These are phyloP conservation scores for Cryphonectria carpinicola DNA, from an alignment of 2,329 filamentous ascomycete genomes.

Conservation along the genomic window DNA sequence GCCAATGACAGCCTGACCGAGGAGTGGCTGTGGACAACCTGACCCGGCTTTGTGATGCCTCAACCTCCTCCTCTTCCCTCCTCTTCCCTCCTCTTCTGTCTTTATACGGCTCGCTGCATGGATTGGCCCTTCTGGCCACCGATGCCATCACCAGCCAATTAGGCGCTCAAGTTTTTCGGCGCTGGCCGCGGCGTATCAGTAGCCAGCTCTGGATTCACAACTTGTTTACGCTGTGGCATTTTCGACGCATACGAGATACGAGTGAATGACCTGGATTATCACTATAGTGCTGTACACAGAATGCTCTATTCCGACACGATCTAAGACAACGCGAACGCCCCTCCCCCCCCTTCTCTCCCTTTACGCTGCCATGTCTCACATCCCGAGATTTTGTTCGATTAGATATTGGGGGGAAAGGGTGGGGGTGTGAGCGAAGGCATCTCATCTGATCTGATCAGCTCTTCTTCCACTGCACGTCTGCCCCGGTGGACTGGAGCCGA, in stretches of 20 bases:
- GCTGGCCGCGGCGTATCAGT: neutral
- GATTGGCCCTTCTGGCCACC: neutral
- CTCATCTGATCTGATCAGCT: neutral
- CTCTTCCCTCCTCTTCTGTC: neutral
- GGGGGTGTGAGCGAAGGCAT: neutral
- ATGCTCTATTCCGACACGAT: neutral
- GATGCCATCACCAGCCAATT: neutral
- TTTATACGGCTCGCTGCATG: neutral
- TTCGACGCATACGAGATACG: neutral
- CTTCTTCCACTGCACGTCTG: neutral
- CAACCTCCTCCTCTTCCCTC: neutral
- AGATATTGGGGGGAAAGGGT: too few relatives aligned
- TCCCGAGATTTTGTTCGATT: neutral
- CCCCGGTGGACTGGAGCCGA: conserved; percentile 7
- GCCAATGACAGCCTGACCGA: conserved; percentile 35
- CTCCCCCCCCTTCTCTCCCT: too few relatives aligned
- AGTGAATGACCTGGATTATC: neutral
- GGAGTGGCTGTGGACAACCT: neutral
- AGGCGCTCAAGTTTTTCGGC: neutral
- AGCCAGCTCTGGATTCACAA: neutral
- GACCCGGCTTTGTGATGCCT: conserved; percentile 6
- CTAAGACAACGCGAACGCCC: neutral
- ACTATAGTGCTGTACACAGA: neutral
- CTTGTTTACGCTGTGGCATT: neutral
- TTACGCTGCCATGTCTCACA: conserved; percentile 10